Conservation (phyloP, 179 eudicot species). For the Corrigiola litoralis region DNA sequence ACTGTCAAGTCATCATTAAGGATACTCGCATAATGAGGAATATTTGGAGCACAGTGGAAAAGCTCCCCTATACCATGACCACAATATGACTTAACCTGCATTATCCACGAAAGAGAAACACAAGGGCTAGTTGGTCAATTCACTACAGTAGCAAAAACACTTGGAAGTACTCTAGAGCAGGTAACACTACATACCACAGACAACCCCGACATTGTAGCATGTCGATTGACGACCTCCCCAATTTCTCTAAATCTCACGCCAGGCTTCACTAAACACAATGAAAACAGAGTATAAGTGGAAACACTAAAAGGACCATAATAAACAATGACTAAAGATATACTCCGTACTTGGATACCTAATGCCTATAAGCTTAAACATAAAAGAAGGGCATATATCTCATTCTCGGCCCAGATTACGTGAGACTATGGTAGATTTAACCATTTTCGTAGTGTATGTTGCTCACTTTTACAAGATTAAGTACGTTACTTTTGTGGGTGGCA, state of each 20-base stretch:
- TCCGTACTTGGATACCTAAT: background rate
- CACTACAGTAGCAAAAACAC: background rate
- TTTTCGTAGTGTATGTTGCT: too few species aligned
- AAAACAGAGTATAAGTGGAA: background rate
- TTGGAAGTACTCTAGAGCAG: background rate
- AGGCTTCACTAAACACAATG: slow-evolving; percentile 67
- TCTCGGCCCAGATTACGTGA: too few species aligned
- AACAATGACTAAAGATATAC: background rate
- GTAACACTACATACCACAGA: slow-evolving; percentile 61
- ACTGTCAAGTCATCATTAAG: slow-evolving; percentile 23
- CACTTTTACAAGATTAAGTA: too few species aligned
- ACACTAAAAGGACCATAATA: background rate
- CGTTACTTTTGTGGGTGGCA: too few species aligned
- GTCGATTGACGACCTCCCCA: slow-evolving; percentile 86
- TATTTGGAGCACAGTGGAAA: slow-evolving; percentile 98
- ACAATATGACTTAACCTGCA: slow-evolving; percentile 82
- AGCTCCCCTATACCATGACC: slow-evolving; percentile 99
- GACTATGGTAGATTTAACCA: too few species aligned
- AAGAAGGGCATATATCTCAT: background rate
- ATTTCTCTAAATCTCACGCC: slow-evolving; percentile 96
- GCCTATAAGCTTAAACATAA: too few species aligned
- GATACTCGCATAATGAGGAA: slow-evolving; percentile 98
- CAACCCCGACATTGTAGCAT: slow-evolving; percentile 85
- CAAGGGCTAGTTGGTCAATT: slow-evolving; percentile 1
- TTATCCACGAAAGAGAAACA: slow-evolving; percentile 6